phyloP scores from a whole-genome alignment of 345 rosid genomes.

The Acer negundo region DNA sequence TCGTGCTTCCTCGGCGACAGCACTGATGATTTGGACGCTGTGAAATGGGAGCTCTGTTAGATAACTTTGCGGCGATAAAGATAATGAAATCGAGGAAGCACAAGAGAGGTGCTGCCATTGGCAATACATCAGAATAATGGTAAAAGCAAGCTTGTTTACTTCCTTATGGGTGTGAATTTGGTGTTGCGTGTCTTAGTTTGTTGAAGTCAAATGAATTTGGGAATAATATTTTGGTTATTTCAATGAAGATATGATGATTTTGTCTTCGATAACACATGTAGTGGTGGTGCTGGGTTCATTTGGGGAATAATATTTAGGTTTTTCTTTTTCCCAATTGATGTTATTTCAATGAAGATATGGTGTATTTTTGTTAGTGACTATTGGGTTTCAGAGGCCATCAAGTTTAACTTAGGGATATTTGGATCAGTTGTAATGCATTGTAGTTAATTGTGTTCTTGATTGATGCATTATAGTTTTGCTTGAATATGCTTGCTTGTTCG shows the following conservation, averaged over 20 bases:
- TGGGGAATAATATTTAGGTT: slow-evolving; percentile 5
- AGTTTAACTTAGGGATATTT: not conserved
- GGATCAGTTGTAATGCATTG: not conserved
- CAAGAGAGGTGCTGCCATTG: no score
- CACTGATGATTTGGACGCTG: no score
- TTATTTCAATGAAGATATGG: not conserved
- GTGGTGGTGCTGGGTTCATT: no score
- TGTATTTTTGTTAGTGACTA: not conserved
- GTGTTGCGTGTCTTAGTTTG: not conserved
- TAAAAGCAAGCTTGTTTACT: not conserved
- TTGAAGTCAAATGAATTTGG: no score
- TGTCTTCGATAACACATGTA: no score
- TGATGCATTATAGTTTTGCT: no score
- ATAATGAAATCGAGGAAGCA: no score
- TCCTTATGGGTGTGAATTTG: not conserved
- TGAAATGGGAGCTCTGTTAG: no score
- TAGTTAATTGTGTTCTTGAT: no score
- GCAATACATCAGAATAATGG: not conserved
- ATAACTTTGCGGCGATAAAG: no score
- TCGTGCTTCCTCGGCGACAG: slow-evolving; percentile 33
- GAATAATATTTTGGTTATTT: no score
- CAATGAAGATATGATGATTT: no score
- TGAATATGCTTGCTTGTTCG: not conserved
- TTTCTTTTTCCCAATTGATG: not conserved
- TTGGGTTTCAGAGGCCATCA: not conserved